Percentiles rank a stretch among this genome's conserved stretches.
These are phyloP conservation scores for Cutaneotrichosporon spelunceum DNA, from an alignment of 1,284 basidiomycete genomes.

Conservation along the genomic window DNA sequence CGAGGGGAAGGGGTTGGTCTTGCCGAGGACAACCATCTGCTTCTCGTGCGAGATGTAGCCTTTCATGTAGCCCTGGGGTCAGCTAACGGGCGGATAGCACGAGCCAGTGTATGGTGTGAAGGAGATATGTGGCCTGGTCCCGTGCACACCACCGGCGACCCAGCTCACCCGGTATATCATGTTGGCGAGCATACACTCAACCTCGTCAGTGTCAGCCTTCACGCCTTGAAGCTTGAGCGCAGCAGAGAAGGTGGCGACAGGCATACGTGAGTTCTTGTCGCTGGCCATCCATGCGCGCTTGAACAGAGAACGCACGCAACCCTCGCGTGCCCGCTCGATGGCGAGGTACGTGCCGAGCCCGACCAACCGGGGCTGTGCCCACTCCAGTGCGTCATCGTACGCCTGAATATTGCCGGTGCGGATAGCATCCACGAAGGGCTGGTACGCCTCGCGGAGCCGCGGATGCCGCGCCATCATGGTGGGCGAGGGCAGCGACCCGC, in stretches of 20 bases:
- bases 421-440: conserved; percentile 76
- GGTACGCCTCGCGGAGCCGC: conserved; percentile 67
- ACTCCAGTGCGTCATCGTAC: conserved; percentile 74
- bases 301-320: conserved; percentile 80
- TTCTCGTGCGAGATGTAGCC: conserved; percentile 96
- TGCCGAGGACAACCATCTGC: conserved; percentile 83
- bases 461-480: conserved; percentile 69
- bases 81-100: background rate
- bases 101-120: too few relatives aligned
- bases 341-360: conserved; percentile 80
- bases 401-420: conserved; percentile 68
- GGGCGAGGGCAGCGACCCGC: conserved; percentile 73
- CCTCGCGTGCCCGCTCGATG: conserved; percentile 80
- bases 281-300: conserved; percentile 79
- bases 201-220: conserved; percentile 63
- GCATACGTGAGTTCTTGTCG: conserved; percentile 69
- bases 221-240: conserved; percentile 65
- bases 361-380: conserved; percentile 66
- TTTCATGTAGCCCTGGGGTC: conserved; percentile 69
- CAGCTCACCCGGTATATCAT: conserved; percentile 73
- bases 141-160: background rate
- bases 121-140: too few relatives aligned
- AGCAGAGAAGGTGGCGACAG: conserved; percentile 70
- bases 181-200: conserved; percentile 89
- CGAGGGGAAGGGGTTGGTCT: conserved; percentile 74